These are phyloP conservation scores for Neonectria faginata DNA, from an alignment of 2,329 filamentous ascomycete species.

Conservation along the genomic window DNA sequence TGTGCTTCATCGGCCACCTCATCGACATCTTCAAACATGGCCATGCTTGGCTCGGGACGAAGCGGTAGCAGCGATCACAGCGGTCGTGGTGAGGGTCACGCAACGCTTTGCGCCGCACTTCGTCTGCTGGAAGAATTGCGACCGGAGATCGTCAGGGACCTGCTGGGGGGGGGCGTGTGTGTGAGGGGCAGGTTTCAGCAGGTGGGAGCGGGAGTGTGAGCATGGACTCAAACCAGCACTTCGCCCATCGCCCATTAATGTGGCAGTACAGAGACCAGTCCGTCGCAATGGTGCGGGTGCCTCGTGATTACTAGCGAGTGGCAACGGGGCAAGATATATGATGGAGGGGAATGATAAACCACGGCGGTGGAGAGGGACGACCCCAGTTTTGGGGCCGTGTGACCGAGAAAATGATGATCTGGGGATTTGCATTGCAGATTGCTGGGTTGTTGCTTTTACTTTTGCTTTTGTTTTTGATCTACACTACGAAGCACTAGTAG, in stretches of 20 bases:
- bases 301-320: neutral
- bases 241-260: neutral
- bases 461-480: neutral
- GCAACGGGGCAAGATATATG: slow-evolving; percentile 2
- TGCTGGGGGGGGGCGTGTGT: slow-evolving; percentile 32
- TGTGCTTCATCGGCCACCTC: slow-evolving; percentile 9
- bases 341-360: slow-evolving; percentile 8
- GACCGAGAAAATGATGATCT: slow-evolving; percentile 20
- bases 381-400: slow-evolving; percentile 13
- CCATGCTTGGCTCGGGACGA: slow-evolving; percentile 29
- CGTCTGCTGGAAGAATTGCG: slow-evolving; percentile 32
- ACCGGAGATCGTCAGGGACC: slow-evolving; percentile 43
- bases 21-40: slow-evolving; percentile 24
- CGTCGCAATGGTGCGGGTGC: neutral
- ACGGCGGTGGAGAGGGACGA: neutral
- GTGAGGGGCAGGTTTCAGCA: slow-evolving; percentile 42
- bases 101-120: slow-evolving; percentile 3
- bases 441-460: slow-evolving; percentile 9
- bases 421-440: slow-evolving; percentile 24
- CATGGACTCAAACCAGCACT: neutral
- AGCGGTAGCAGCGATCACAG: slow-evolving; percentile 31
- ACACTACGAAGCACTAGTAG: neutral
- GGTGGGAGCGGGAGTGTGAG: slow-evolving; percentile 19
- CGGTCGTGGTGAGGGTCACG: slow-evolving; percentile 26
- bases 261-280: too few relatives aligned